These are phyloP conservation scores for Entomophthora muscae DNA, from an alignment of 371 early-diverging fungal genomes.

Conservation along the genomic window DNA sequence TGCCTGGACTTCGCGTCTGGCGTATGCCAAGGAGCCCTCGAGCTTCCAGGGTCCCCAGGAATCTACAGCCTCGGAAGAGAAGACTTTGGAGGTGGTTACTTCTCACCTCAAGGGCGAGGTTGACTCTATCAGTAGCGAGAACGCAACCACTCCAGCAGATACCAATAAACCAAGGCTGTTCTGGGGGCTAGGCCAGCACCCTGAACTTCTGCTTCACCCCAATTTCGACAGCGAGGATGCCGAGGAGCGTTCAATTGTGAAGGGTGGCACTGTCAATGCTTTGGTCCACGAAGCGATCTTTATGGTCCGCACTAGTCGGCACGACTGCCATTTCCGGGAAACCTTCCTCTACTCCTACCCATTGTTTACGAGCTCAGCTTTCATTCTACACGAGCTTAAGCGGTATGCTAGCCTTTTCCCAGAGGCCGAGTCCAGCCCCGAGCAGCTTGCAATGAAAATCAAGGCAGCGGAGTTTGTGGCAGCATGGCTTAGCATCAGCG, in stretches of 20 bases:
- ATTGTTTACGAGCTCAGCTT: slow-evolving; percentile 27
- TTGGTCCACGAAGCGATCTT: slow-evolving; percentile 44
- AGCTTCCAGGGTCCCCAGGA: background rate
- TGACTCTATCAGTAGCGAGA: background rate
- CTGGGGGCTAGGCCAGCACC: slow-evolving; percentile 28
- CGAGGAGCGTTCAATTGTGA: slow-evolving; percentile 10
- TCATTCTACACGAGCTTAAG: slow-evolving; percentile 30
- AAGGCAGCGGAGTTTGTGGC: slow-evolving; percentile 14
- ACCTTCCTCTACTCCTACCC: slow-evolving; percentile 40
- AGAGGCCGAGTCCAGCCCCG: slow-evolving; percentile 8
- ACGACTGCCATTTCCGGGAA: slow-evolving; percentile 12
- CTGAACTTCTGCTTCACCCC: slow-evolving; percentile 21
- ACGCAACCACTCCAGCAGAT: background rate
- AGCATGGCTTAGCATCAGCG: slow-evolving; percentile 12
- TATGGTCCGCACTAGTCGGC: slow-evolving; percentile 7
- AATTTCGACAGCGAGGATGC: slow-evolving; percentile 4
- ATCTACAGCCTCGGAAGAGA: background rate
- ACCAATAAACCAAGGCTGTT: slow-evolving; percentile 19
- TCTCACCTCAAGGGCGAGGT: background rate
- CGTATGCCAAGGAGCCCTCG: slow-evolving; percentile 5
- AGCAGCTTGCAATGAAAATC: slow-evolving; percentile 12
- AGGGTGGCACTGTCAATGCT: slow-evolving; percentile 39
- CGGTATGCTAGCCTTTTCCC: slow-evolving; percentile 20
- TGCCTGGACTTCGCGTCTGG: slow-evolving; percentile 18
- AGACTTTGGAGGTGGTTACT: background rate